Evolutionary conservation across 805 yeast genomes (phyloP), one percentile per base, ranked within the genome.

Genomic region (Danielozyma ontarioensis): DNA sequence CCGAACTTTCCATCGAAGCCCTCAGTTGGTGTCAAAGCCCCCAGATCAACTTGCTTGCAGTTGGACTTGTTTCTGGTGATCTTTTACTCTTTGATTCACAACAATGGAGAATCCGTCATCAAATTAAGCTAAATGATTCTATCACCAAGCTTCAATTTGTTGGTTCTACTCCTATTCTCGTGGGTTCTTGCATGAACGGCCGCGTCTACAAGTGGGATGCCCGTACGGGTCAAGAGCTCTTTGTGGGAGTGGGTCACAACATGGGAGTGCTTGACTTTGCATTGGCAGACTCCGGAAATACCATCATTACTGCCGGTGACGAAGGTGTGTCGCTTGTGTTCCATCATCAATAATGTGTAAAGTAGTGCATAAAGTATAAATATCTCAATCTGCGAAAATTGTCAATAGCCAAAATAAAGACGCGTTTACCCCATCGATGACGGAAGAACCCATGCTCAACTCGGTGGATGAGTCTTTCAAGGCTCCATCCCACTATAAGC

Each of bases 191-290:
- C 35, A 85, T 86, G 80, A 83, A 88, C 53, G 97, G 97, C 37
- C 76, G 74, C 45, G 75, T 93, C 23, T 81, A 80, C 59, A 79
- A 82, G 57, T 88, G 87, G 83, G 97, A 93, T 58, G 80, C 83
- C 5, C 80, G 96, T 63, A 81, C 88, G 3, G 95, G 95, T 37
- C 77, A 74, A 39, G 80, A 76, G 49, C 59, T 82, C 37, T 83
- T 82, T 63, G 81, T 72, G 22, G 93, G 94, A 42, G 77, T 78
- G 26, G 99, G 98, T 15, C 98, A 93, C 57, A 83, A 83, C 59
- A 84, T 85, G 83, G 97, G 97, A 41, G 80, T 93, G 13, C 70
- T 93, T 42, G 97, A 87, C 49, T 90, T 93, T 53, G 78, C 82
- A 13, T 52, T 81, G 27, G 74, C 78, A 36, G 78, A 76, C 26